Percentiles rank a stretch among this genome's conserved stretches.
Conservation (phyloP, 495 filamentous ascomycete species). For the Xylaria nigripes region DNA sequence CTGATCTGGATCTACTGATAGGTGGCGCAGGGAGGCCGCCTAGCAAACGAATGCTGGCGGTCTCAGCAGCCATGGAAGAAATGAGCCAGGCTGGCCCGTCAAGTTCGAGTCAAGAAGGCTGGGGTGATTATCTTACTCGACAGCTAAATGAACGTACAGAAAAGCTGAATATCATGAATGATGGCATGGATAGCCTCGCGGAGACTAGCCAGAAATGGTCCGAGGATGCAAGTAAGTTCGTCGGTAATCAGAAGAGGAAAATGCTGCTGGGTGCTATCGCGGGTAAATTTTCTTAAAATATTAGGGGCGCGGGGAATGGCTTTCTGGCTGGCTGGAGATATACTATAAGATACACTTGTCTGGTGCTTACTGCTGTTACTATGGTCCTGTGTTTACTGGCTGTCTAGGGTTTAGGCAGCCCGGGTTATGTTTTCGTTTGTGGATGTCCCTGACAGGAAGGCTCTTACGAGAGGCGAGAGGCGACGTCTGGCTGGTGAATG, state of each 20-base stretch:
- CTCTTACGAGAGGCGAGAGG: no score
- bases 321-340: not conserved
- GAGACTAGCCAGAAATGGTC: conserved; percentile 73
- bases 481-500: no score
- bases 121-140: conserved; percentile 62
- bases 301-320: no score
- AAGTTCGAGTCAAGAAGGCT: conserved; percentile 46
- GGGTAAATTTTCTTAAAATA: conserved; percentile 37
- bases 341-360: not conserved
- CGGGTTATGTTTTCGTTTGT: no score
- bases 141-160: conserved; percentile 86
- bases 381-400: no score
- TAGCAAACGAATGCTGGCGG: conserved; percentile 60
- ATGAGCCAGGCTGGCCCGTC: conserved; percentile 34
- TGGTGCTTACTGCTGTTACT: no score
- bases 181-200: conserved; percentile 73
- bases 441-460: no score
- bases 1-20: conserved; percentile 88
- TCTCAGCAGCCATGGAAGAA: conserved; percentile 37
- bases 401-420: no score
- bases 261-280: conserved; percentile 57
- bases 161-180: conserved; percentile 70
- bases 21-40: conserved; percentile 82
- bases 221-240: conserved; percentile 78
- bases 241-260: conserved; percentile 76